Conservation (phyloP, 441 rosid genomes). For the Gossypium trilobum region DNA sequence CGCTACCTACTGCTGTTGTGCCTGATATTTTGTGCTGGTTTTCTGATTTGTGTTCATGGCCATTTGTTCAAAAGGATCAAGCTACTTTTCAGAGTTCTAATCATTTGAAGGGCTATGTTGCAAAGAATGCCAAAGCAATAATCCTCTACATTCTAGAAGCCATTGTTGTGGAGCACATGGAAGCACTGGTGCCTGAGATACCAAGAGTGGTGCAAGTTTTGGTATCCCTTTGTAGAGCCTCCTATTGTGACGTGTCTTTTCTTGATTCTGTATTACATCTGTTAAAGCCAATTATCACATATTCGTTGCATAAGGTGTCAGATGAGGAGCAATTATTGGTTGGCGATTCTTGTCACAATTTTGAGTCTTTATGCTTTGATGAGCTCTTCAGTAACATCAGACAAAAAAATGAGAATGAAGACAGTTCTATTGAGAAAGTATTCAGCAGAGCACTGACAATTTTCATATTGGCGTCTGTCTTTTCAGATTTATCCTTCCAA, state of each 20-base stretch:
- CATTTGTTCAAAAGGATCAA: conserved; percentile 35
- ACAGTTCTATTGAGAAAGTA: conserved; percentile 29
- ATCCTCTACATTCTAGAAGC: conserved; percentile 68
- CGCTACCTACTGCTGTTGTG: conserved; percentile 46
- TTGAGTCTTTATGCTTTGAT: conserved; percentile 69
- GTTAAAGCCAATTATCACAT: conserved; percentile 67
- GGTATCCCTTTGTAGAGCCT: conserved; percentile 53
- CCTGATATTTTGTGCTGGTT: conserved; percentile 85
- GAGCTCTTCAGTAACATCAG: conserved; percentile 50
- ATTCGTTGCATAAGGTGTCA: conserved; percentile 50
- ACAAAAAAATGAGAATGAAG: conserved; percentile 31
- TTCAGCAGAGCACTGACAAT: conserved; percentile 45
- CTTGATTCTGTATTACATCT: conserved; percentile 47
- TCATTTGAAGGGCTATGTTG: conserved; percentile 53
- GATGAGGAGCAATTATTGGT: conserved; percentile 41
- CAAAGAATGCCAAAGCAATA: conserved; percentile 68
- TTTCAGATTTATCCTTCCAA: conserved; percentile 53
- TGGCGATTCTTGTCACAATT: conserved; percentile 55
- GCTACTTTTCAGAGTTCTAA: conserved; percentile 23
- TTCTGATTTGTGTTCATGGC: conserved; percentile 65
- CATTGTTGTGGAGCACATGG: conserved; percentile 65
- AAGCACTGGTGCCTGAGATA: conserved; percentile 73
- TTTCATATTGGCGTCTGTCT: conserved; percentile 53
- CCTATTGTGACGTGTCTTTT: conserved; percentile 61
- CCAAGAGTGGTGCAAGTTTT: conserved; percentile 70